Evolutionary conservation across 2,329 filamentous ascomycete species (phyloP), one percentile per base, ranked within the genome.

Genomic region (Apiospora arundinis): DNA sequence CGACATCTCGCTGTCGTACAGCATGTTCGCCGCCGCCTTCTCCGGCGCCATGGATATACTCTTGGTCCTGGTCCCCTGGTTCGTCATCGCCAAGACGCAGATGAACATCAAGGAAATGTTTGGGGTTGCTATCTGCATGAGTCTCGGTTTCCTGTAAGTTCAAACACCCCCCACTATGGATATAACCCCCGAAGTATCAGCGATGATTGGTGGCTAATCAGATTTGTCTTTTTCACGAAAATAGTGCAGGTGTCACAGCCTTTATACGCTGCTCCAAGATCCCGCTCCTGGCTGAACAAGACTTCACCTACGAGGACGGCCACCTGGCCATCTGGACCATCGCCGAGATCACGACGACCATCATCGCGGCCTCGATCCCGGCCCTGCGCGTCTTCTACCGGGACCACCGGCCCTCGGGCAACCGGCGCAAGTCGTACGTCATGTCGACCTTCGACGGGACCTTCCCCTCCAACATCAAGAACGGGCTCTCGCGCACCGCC

Each of bases 21-120:
- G 76, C 16, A 77, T 73, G 67, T 65, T 73, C 71, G 60, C 71
- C 68, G 67, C 70, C 23, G 71, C 75, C 11, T 80, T 78, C 69
- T 80, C 78, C 5, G 78, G 74, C 0, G 49, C 76, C n/a, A 74
- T 81, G 67, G 82, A 84, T 45, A 78, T 83, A n/a, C 75, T 82
- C 23, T 76, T 83, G 2, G 80, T 82, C 1, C 67, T 78, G 2
- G 73, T 83, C 28, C 82, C 82, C 1, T 84, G 82, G 82, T 72
- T 77, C 8, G 79, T 83, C 70, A 77, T 83, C 25, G 77, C 76
- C 73, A 74, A 78, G 14, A 71, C 83, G 9, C 77, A 81, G 18
- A 83, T 83, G 76, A 78, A 75, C 32, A 77, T 74, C 44, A 80
- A 79, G 60, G 82, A 83, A 32, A 83, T 82, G 69, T 74, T 82